Evolutionary conservation across 2,329 filamentous ascomycete genomes (phyloP), one percentile per base, ranked within the genome.

Genomic region (Metarhizium sp.): DNA sequence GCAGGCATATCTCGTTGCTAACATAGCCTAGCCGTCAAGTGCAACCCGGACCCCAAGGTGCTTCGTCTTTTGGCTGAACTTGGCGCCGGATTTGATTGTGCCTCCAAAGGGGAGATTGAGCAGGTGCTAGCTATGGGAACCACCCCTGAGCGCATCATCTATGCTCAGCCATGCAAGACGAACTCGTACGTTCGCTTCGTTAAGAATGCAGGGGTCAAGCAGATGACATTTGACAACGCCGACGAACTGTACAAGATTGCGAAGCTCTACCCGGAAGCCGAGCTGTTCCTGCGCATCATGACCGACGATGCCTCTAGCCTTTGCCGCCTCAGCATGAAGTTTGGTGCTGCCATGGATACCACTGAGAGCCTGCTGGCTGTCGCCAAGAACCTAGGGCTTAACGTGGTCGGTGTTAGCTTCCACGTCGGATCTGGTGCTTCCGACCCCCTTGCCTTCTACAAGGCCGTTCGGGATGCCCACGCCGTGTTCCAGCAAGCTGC

Each of bases 181-280:
- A 95, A 94, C 77, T 96, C 92, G 50, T 97, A 96, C 72, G 81
- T 99, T 59, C 90, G 92, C 68, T 95, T 92, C 67, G 94, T 95
- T 61, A 85, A 88, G 67, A 81, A 84, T 68, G 79, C 86, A 62
- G 88, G 87, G 63, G 94, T 99, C 69, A 92, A 88, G 76, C 90
- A 96, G 79, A 97, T 99, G 92, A 99, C 94, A 2, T 97, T 99
- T 69, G 94, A 99, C 81, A 99, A 99, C 66, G 84, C 88, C 69
- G 94, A 99, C 71, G 94, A 99, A 79, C 82, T 99, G 53, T 90
- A 92, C 82, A 99, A 99, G 81, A 92, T 95, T 72, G 94, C 95
- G 73, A 88, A 90, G 72, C 82, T 94, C 64, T 96, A 82, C 68
- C 92, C 94, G 2, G 84, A 84, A 50, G 94, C 94, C 32, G 90